Base-by-base conservation (phyloP, 257 asterid genomes). In the Nicotiana noctiflora region DNA sequence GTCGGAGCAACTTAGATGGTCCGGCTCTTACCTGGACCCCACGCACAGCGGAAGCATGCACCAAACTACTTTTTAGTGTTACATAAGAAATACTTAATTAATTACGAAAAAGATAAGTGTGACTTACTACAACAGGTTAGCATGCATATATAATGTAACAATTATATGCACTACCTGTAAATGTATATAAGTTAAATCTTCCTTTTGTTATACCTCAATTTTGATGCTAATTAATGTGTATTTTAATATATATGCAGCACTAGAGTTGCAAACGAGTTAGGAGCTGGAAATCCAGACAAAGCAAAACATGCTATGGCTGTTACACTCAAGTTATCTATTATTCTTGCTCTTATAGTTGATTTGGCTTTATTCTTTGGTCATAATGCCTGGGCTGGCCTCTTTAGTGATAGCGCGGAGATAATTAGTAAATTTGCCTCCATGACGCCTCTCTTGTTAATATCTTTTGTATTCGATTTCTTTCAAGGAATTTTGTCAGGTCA, bases 181-280 rank as follows among this genome's bases (percentile, higher is more conserved):
- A 61, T 12, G 67, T 61, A 4, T 61, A 6, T 5, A 61, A 25
- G 10, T 51, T 51, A 51, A 51, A 51, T 51, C 55, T 10, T 51
- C 55, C 13, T 21, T 61, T 34, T 15, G 0, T 60, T 60, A 8
- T 60, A 6, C 27, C 66, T 27, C 21, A 27, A 19, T 34, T 34
- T 3, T 51, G 55, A 2, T 51, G 5, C 17, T 4, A 51, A 51
- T 12, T 51, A 13, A 51, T 51, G 56, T 51, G 46, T 37, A 37
- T 37, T 37, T 1, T 6, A 34, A 34, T 31, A 34, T 34, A 34
- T 34, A 12, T 85, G 86, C 94, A 95, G 97, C 89, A 90, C 95
- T 0, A 88, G 97, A 85, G 98, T 93, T 79, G 88, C 97, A 14
- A 92, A 95, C 63, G 97, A 91, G 88, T 57, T 95, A 15, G 97